A percentile compares a stretch with the other conserved stretches of the same genome.
phyloP scores from a whole-genome alignment of 2,329 filamentous ascomycete genomes.

The Fusarium circinatum region DNA sequence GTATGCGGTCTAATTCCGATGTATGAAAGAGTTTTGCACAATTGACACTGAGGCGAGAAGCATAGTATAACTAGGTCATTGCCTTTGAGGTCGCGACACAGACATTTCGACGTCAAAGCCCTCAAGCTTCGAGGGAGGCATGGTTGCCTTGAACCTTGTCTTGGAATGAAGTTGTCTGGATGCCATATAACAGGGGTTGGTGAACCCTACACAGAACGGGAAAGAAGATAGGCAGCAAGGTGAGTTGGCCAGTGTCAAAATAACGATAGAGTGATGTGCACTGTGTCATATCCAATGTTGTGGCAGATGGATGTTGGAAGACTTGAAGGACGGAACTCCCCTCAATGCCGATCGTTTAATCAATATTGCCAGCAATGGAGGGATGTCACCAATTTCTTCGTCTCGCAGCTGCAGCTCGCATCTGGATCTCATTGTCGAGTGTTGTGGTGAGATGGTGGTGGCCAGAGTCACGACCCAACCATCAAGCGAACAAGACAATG shows the following conservation, averaged over 20 bases:
- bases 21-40: too few relatives aligned
- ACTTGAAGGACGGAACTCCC: background rate
- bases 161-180: background rate
- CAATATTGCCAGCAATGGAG: background rate
- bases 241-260: background rate
- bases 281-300: background rate
- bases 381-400: background rate
- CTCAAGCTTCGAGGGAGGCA: fast-evolving
- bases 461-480: background rate
- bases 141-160: background rate
- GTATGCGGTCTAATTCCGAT: fast-evolving
- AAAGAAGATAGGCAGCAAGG: background rate
- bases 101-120: background rate
- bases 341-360: background rate
- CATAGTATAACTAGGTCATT: background rate
- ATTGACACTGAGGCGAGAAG: background rate
- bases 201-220: too few relatives aligned
- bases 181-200: too few relatives aligned
- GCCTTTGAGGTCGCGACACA: background rate
- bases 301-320: background rate
- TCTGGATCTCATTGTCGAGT: background rate
- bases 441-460: background rate
- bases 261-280: background rate
- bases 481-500: background rate
- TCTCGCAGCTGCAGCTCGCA: fast-evolving